phyloP scores from a whole-genome alignment of 2,329 filamentous ascomycete genomes.

The Nemania sp. region DNA sequence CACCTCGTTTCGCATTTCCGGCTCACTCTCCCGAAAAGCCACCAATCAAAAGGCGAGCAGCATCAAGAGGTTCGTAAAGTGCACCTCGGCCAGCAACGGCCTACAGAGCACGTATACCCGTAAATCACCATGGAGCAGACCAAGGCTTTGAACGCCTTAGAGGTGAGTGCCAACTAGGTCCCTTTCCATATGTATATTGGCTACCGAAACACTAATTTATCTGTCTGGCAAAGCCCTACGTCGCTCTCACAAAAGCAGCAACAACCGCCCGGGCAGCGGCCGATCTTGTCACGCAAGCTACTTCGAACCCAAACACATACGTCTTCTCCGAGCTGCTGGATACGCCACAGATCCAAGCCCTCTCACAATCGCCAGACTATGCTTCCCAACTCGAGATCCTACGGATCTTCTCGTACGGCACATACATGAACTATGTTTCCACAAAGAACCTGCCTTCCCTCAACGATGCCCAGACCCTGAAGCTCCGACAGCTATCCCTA shows the following conservation, averaged over 20 bases:
- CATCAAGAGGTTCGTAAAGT: too few relatives aligned
- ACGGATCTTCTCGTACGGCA: conserved; percentile 90
- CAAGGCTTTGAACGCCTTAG: conserved; percentile 66
- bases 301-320: conserved; percentile 85
- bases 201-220: conserved; percentile 6
- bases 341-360: conserved; percentile 74
- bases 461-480: conserved; percentile 72
- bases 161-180: conserved; percentile 47
- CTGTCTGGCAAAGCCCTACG: conserved; percentile 67
- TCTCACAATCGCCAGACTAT: conserved; percentile 65
- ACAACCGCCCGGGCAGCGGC: conserved; percentile 81
- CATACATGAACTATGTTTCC: conserved; percentile 72
- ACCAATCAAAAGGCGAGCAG: too few relatives aligned
- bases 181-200: background rate
- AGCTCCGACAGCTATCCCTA: conserved; percentile 89
- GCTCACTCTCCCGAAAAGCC: too few relatives aligned
- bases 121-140: conserved; percentile 69
- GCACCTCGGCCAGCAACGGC: background rate
- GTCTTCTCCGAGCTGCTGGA: conserved; percentile 93
- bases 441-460: conserved; percentile 67
- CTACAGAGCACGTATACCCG: background rate
- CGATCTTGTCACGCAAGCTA: conserved; percentile 85
- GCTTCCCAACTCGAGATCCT: conserved; percentile 69
- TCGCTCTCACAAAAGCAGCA: conserved; percentile 84
- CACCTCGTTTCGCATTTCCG: too few relatives aligned